phyloP scores from a whole-genome alignment of 768 basidiomycete genomes.

The Rhizopogon vesiculosus region DNA sequence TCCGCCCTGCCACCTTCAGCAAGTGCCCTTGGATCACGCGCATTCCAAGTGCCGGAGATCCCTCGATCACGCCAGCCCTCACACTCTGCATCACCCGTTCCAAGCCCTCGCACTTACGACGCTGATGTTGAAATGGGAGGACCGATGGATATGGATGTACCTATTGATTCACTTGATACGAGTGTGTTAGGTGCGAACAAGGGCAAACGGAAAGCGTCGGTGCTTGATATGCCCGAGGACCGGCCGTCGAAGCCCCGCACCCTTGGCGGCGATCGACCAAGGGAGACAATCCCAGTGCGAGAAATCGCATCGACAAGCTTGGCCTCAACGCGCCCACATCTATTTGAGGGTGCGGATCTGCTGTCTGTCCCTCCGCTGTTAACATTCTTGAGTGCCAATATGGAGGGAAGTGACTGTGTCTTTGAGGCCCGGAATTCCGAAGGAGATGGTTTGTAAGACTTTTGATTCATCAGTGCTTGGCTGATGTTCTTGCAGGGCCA shows the following conservation, averaged over 20 bases:
- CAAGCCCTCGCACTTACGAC: conserved; percentile 46
- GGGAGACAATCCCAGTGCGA: conserved; percentile 46
- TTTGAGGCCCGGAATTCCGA: conserved; percentile 81
- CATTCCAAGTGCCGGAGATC: neutral
- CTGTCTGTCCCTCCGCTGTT: conserved; percentile 53
- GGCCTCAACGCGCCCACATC: conserved; percentile 12
- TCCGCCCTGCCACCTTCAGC: neutral
- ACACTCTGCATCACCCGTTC: conserved; percentile 39
- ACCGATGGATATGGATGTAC: conserved; percentile 48
- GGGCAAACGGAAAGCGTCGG: conserved; percentile 50
- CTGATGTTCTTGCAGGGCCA: conserved; percentile 34
- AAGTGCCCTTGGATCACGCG: neutral
- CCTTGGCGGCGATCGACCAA: conserved; percentile 61
- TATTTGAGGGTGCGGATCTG: conserved; percentile 15
- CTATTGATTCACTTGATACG: conserved; percentile 49
- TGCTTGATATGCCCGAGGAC: conserved; percentile 35
- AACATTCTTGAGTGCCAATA: conserved; percentile 50
- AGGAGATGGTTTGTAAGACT: conserved; percentile 42
- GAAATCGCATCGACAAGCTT: conserved; percentile 39
- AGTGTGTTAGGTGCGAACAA: conserved; percentile 24
- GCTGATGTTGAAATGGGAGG: conserved; percentile 37
- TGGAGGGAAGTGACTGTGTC: conserved; percentile 64
- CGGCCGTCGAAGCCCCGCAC: conserved; percentile 42
- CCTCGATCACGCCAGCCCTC: conserved; percentile 22
- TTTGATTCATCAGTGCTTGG: neutral